Evolutionary conservation across 1,284 basidiomycete species (phyloP), one percentile per base, ranked within the genome.

Genomic region (Trametes pubescens): DNA sequence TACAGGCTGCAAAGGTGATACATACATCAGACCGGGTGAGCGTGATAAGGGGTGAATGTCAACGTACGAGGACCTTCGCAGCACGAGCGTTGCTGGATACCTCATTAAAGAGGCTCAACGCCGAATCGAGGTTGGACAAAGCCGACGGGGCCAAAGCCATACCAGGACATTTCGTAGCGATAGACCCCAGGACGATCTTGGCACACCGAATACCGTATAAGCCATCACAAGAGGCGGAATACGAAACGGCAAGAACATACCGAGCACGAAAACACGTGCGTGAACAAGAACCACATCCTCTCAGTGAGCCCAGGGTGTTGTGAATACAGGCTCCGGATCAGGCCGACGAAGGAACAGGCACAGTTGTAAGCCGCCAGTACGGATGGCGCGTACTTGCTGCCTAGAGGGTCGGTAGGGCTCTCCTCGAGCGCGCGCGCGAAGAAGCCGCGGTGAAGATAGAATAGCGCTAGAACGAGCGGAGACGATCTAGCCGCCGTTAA

Each of bases 401-500:
- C 85, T 75, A 90, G 83, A 1, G 88, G 88, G 72, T 91, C 88
- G 5, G 75, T 76, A 0, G 87, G 84, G 64, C 75, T 82, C 61
- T 89, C 88, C 69, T 88, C 86, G 55, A 91, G 76, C 0, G 88
- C 88, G 62, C 85, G 85, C 1, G 88, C 89, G 70, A 91, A 91
- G 76, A 87, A 91, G 7, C 87, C 88, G 43, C 89, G 82, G 73
- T 91, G 88, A 81, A 91, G 86, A 69, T 91, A 90, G 70, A 91
- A 88, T 37, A 89, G 74, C 14, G 84, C 88, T 90, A 66, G 40
- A n/a, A 16, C 21, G 34, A 38, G 35, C n/a, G 8, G 11, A 10
- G 40, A 24, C 34, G 43, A 22, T 53, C 49, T 11, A 16, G 48
- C 11, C 8, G 10, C 18, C 37, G 44, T 13, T 11, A 7, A 32